Conservation (phyloP, 768 basidiomycete genomes). For the Psilocybe tampanensis region DNA sequence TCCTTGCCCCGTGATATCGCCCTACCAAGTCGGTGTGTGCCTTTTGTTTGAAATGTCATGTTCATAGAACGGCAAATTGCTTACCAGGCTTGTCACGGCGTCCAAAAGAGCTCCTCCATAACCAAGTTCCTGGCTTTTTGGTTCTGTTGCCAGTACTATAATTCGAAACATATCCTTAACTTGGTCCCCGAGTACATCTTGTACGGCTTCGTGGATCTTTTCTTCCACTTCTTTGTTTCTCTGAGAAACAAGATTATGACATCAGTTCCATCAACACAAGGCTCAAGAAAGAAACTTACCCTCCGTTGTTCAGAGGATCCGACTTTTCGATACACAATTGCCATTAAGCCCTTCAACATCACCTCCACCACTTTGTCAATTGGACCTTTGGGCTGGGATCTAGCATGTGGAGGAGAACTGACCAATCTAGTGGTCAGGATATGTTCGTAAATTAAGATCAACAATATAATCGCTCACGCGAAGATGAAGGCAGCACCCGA, state of each 20-base stretch:
- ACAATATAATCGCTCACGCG: conserved; percentile 12
- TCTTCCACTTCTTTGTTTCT: conserved; percentile 18
- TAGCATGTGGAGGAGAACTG: not conserved
- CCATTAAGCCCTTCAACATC: conserved; percentile 2
- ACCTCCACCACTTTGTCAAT: not conserved
- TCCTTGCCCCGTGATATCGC: conserved; percentile 18
- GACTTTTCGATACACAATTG: conserved; percentile 7
- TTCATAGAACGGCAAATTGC: not conserved
- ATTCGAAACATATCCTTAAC: conserved; percentile 23
- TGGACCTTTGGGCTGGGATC: not conserved
- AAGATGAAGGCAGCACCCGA: conserved; percentile 18
- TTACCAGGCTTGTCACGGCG: conserved; percentile 22
- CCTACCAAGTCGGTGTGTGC: conserved; percentile 9
- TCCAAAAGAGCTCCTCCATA: conserved; percentile 26
- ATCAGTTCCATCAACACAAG: not conserved
- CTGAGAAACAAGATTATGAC: conserved; percentile 7
- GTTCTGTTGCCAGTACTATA: conserved; percentile 21
- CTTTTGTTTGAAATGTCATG: not conserved
- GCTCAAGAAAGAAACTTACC: not conserved
- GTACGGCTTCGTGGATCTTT: conserved; percentile 14
- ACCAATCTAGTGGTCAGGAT: not conserved
- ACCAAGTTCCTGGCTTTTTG: conserved; percentile 21
- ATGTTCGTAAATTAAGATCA: not conserved
- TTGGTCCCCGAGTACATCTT: conserved; percentile 17
- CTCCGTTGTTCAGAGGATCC: conserved; percentile 11